Conservation (phyloP, 129 eudicot species). For the Pulicaria dysenterica region DNA sequence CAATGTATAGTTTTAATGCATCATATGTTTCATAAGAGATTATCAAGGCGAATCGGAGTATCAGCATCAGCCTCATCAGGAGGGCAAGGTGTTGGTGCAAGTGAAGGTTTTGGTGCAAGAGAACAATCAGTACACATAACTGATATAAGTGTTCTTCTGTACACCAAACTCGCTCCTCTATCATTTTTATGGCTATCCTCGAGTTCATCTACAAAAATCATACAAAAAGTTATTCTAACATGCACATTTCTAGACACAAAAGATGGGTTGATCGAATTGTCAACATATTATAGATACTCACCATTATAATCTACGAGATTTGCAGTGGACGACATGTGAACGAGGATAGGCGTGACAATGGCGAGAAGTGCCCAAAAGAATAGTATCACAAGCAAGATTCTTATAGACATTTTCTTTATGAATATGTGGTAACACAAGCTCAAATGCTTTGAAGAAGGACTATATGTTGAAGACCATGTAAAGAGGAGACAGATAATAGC, state of each 20-base stretch:
- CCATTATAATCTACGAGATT: conserved; percentile 27
- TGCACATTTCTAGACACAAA: not conserved
- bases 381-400: conserved; percentile 55
- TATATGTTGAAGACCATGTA: conserved; percentile 31
- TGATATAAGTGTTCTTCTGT: conserved; percentile 55
- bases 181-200: conserved; percentile 6
- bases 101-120: conserved; percentile 30
- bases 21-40: not conserved
- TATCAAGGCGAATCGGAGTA: conserved; percentile 15
- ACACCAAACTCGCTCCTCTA: conserved; percentile 27
- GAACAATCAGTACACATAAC: conserved; percentile 27
- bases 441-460: conserved; percentile 13
- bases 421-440: conserved; percentile 19
- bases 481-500: conserved; percentile 36
- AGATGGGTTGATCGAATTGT: not conserved
- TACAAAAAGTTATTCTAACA: not conserved
- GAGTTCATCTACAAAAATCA: conserved; percentile 36
- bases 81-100: conserved; percentile 32
- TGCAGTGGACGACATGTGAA: conserved; percentile 56
- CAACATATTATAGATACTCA: conserved; percentile 20
- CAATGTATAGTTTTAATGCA: not conserved
- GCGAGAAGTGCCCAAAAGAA: conserved; percentile 74
- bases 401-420: conserved; percentile 47
- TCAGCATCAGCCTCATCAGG: not conserved
- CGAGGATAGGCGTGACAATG: conserved; percentile 60